These are phyloP conservation scores for Aspergillus sp. DNA, from an alignment of 2,329 filamentous ascomycete genomes.

Conservation along the genomic window DNA sequence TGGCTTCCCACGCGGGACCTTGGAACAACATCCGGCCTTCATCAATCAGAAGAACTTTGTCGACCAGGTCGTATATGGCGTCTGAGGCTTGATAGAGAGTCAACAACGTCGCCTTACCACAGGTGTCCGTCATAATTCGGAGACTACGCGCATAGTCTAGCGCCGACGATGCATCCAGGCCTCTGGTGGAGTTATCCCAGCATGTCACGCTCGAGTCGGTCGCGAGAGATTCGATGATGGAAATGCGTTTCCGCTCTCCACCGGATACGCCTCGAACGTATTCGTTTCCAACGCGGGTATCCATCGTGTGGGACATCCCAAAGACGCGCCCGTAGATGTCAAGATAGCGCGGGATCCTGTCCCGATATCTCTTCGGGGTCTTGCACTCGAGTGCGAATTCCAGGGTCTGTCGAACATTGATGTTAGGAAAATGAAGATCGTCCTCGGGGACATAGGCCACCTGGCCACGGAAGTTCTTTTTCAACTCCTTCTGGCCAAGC, in stretches of 20 bases:
- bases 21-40: slow-evolving; percentile 57
- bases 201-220: slow-evolving; percentile 61
- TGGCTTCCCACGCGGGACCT: slow-evolving; percentile 49
- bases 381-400: slow-evolving; percentile 63
- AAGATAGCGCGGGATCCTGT: slow-evolving; percentile 56
- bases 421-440: slow-evolving; percentile 59
- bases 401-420: slow-evolving; percentile 65
- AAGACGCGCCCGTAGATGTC: slow-evolving; percentile 63
- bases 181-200: slow-evolving; percentile 69
- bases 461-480: slow-evolving; percentile 58
- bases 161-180: slow-evolving; percentile 64
- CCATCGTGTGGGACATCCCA: slow-evolving; percentile 61
- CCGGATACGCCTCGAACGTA: slow-evolving; percentile 57
- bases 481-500: slow-evolving; percentile 54
- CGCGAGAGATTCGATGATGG: slow-evolving; percentile 63
- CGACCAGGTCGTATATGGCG: slow-evolving; percentile 59
- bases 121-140: slow-evolving; percentile 62
- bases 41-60: slow-evolving; percentile 67
- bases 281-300: slow-evolving; percentile 56
- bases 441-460: slow-evolving; percentile 66
- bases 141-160: slow-evolving; percentile 61
- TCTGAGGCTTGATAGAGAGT: slow-evolving; percentile 62
- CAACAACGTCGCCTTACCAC: slow-evolving; percentile 56
- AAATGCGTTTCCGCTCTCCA: slow-evolving; percentile 66
- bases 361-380: slow-evolving; percentile 54